Evolutionary conservation across 345 rosid genomes (phyloP).

Genomic region (Alliaria petiolata): DNA sequence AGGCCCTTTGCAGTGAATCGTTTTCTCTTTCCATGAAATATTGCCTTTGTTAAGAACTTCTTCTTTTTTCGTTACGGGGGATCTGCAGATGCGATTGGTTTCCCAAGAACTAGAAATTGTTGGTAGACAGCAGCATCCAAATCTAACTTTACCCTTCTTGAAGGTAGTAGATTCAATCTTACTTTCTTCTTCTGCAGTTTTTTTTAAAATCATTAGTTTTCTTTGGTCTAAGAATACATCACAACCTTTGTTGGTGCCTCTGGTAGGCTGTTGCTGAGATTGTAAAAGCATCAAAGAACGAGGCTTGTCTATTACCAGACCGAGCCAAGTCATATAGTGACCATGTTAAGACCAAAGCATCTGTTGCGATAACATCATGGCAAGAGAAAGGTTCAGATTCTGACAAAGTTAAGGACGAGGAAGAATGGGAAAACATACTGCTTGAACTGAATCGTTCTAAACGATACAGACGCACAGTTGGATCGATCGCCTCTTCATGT

Average conservation of each 20-base stretch:
- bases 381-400: conserved; percentile 32
- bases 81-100: conserved; percentile 71
- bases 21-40: neutral
- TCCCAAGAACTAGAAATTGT: conserved; percentile 87
- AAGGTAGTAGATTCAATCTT: conserved; percentile 62
- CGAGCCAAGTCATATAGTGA: conserved; percentile 46
- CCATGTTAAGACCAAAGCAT: conserved; percentile 44
- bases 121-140: conserved; percentile 89
- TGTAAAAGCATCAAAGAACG: conserved; percentile 65
- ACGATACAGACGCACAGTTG: conserved; percentile 77
- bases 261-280: conserved; percentile 78
- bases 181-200: neutral
- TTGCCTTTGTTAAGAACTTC: neutral
- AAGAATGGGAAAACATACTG: conserved; percentile 56
- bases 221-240: neutral
- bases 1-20: neutral
- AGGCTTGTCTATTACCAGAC: conserved; percentile 56
- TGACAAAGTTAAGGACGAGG: conserved; percentile 29
- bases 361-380: conserved; percentile 30
- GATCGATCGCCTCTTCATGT: conserved; percentile 79
- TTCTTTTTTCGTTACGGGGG: neutral
- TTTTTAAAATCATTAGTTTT: neutral
- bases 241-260: neutral
- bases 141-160: conserved; percentile 72
- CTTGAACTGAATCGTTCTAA: conserved; percentile 63